Percentiles rank a stretch among this genome's conserved stretches.
Evolutionary conservation across 331 rosid genomes (phyloP).

Genomic region (Acacia concinna): DNA sequence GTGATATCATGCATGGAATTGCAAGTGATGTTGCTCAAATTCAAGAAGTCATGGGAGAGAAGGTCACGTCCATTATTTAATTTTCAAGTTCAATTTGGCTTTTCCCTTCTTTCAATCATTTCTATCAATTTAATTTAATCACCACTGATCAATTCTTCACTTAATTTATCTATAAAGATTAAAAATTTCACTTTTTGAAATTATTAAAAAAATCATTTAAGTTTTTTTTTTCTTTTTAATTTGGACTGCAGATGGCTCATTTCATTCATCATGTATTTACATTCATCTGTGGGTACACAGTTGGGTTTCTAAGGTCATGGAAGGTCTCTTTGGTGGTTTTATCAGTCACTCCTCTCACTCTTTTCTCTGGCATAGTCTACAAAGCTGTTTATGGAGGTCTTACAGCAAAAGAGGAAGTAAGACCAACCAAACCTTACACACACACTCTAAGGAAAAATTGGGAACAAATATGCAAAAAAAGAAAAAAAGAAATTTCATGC

Average conservation of each 20-base stretch:
- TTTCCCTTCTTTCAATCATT: background rate
- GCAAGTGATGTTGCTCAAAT: conserved; percentile 94
- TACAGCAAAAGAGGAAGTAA: conserved; percentile 79
- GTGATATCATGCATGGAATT: conserved; percentile 90
- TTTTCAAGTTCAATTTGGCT: background rate
- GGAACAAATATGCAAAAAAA: background rate
- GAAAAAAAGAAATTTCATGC: background rate
- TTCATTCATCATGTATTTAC: conserved; percentile 75
- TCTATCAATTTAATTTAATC: background rate
- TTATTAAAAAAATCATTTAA: background rate
- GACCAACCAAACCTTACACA: background rate
- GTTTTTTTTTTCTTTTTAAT: background rate
- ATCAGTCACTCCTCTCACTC: conserved; percentile 79
- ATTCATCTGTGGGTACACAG: conserved; percentile 78
- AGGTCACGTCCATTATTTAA: conserved; percentile 41
- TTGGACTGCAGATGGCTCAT: conserved; percentile 78
- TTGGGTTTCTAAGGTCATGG: conserved; percentile 87
- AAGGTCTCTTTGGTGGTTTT: conserved; percentile 73
- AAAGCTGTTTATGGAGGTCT: conserved; percentile 86
- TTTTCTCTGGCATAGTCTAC: conserved; percentile 79
- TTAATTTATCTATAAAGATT: background rate
- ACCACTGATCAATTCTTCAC: background rate
- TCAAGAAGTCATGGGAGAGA: conserved; percentile 97
- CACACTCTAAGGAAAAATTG: background rate
- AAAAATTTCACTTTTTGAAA: background rate